Evolutionary conservation across 2,329 filamentous ascomycete genomes (phyloP).

Genomic region (Berkeleyomyces rouxiae): DNA sequence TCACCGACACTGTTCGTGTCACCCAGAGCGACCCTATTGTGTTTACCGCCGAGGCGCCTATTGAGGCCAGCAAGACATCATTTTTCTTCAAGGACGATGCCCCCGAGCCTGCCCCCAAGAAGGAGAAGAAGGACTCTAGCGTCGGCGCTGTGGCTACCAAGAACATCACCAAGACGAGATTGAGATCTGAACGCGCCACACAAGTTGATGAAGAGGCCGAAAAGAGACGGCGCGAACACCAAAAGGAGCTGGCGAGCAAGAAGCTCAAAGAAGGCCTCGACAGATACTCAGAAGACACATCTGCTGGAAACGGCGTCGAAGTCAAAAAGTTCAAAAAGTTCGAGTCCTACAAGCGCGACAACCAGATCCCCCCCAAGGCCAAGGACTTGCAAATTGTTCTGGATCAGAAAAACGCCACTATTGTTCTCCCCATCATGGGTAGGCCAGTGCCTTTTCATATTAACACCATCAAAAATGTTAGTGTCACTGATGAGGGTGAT

Average conservation of each 20-base stretch:
- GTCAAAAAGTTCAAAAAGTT: slow-evolving; percentile 99
- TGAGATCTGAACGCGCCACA: slow-evolving; percentile 77
- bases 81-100: slow-evolving; percentile 99
- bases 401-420: slow-evolving; percentile 74
- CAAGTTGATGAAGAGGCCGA: slow-evolving; percentile 84
- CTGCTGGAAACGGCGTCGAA: slow-evolving; percentile 72
- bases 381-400: slow-evolving; percentile 80
- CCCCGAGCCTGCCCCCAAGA: slow-evolving; percentile 70
- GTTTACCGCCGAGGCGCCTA: slow-evolving; percentile 85
- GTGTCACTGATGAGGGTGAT: slow-evolving; percentile 90
- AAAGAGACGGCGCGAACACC: slow-evolving; percentile 71
- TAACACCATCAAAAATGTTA: slow-evolving; percentile 94
- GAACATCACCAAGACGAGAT: slow-evolving; percentile 86
- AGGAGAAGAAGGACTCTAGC: slow-evolving; percentile 68
- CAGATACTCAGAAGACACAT: slow-evolving; percentile 71
- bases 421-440: slow-evolving; percentile 93
- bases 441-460: slow-evolving; percentile 97
- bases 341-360: slow-evolving; percentile 96
- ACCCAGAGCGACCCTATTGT: slow-evolving; percentile 62
- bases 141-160: slow-evolving; percentile 81
- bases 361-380: slow-evolving; percentile 70
- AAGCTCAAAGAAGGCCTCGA: slow-evolving; percentile 81
- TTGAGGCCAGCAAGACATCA: slow-evolving; percentile 82
- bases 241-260: slow-evolving; percentile 71
- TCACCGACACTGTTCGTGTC: slow-evolving; percentile 88